Conservation (phyloP, 192 early-diverging fungal species). For the Backusella sp. region DNA sequence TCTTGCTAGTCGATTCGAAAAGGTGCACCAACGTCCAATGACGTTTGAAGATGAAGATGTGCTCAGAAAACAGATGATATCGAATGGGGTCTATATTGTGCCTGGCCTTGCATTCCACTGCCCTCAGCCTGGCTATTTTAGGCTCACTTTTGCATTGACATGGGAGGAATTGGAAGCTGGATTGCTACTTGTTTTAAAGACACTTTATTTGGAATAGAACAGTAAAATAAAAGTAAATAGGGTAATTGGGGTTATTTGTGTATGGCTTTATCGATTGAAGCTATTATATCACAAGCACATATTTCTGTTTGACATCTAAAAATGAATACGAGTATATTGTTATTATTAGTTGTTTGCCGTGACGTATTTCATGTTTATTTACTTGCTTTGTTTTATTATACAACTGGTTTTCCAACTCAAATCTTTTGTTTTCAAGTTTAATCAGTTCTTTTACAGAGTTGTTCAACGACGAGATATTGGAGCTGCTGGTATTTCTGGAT, state of each 20-base stretch:
- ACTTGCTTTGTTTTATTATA: neutral
- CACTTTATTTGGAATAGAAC: neutral
- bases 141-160: constrained; percentile 59
- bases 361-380: neutral
- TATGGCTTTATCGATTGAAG: neutral
- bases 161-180: constrained; percentile 46
- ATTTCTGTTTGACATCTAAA: neutral
- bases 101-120: constrained; percentile 66
- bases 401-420: neutral
- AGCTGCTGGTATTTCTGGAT: neutral
- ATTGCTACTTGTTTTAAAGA: constrained; percentile 22
- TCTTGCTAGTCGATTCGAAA: constrained; percentile 35
- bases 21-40: neutral
- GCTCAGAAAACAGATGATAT: constrained; percentile 48
- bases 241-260: neutral
- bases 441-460: neutral
- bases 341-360: neutral
- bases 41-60: constrained; percentile 45
- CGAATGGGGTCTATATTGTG: constrained; percentile 65
- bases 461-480: neutral
- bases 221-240: neutral
- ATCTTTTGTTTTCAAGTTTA: neutral
- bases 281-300: neutral
- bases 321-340: neutral
- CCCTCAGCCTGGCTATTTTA: constrained; percentile 59